Evolutionary conservation across 306 rosid genomes (phyloP).

Genomic region (Carpinus viminea): DNA sequence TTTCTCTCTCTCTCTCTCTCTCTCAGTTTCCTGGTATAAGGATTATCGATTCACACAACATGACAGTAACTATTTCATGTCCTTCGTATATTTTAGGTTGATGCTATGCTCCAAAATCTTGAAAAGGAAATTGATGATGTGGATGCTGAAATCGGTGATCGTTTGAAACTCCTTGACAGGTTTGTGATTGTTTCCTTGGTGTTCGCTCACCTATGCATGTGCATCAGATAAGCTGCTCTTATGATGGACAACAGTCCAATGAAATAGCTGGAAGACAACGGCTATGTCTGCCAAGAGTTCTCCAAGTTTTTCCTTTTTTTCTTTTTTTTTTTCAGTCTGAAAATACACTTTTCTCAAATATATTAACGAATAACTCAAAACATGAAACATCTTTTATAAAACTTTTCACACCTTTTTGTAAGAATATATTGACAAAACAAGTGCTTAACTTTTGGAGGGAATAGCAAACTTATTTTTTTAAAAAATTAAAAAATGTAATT

Average conservation of each 20-base stretch:
- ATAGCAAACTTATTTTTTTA: too few relatives aligned
- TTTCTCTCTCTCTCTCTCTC: conserved; percentile 11
- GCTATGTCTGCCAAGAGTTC: too few relatives aligned
- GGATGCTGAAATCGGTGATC: conserved; percentile 90
- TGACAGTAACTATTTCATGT: neutral
- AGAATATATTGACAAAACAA: too few relatives aligned
- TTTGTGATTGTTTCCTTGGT: conserved; percentile 26
- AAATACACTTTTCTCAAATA: too few relatives aligned
- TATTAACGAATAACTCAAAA: too few relatives aligned
- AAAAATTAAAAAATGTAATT: too few relatives aligned
- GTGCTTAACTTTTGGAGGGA: too few relatives aligned
- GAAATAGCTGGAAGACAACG: neutral
- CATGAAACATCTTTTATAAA: too few relatives aligned
- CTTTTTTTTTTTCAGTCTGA: too few relatives aligned
- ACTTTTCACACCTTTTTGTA: too few relatives aligned
- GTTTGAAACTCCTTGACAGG: conserved; percentile 90
- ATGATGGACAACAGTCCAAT: neutral
- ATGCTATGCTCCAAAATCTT: conserved; percentile 88
- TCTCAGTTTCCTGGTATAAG: neutral
- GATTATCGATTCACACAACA: neutral
- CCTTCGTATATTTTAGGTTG: conserved; percentile 62
- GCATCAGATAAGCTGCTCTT: neutral
- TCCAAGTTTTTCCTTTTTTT: too few relatives aligned
- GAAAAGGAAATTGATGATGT: conserved; percentile 97
- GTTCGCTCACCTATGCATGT: neutral